phyloP scores from a whole-genome alignment of 78 protist species.

The Dictyostelium discoideum region DNA sequence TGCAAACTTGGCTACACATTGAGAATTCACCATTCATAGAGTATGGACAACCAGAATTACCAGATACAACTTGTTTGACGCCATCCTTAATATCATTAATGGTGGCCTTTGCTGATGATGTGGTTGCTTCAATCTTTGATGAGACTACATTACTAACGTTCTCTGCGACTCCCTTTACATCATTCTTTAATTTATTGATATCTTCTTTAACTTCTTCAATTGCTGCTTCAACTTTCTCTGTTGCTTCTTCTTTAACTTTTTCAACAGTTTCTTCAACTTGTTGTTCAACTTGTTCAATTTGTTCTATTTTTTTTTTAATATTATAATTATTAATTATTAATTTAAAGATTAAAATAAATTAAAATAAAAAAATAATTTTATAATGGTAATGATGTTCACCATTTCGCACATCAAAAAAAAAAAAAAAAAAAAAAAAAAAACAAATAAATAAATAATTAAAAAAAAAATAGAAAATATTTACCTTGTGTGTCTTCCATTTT shows the following conservation, averaged over 20 bases:
- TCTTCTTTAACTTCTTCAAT: slow-evolving; percentile 53
- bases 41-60: slow-evolving; percentile 41
- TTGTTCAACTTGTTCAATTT: neutral
- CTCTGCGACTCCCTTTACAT: neutral
- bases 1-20: slow-evolving; percentile 35
- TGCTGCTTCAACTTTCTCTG: neutral
- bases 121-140: neutral
- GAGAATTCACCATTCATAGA: slow-evolving; percentile 50
- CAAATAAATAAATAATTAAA: neutral
- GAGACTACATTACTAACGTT: neutral
- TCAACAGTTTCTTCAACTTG: slow-evolving; percentile 12
- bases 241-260: slow-evolving; percentile 10
- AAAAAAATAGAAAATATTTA: neutral
- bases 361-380: no score
- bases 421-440: no score
- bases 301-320: neutral
- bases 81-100: slow-evolving; percentile 35
- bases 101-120: neutral
- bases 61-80: slow-evolving; percentile 16
- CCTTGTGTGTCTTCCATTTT: neutral
- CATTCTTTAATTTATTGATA: neutral
- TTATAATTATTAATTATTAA: neutral
- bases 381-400: no score
- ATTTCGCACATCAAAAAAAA: no score
- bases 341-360: no score